A percentile compares a stretch with the other conserved stretches of the same genome.
phyloP scores from a whole-genome alignment of 2,329 filamentous ascomycete genomes.

The Fusarium tupiense region DNA sequence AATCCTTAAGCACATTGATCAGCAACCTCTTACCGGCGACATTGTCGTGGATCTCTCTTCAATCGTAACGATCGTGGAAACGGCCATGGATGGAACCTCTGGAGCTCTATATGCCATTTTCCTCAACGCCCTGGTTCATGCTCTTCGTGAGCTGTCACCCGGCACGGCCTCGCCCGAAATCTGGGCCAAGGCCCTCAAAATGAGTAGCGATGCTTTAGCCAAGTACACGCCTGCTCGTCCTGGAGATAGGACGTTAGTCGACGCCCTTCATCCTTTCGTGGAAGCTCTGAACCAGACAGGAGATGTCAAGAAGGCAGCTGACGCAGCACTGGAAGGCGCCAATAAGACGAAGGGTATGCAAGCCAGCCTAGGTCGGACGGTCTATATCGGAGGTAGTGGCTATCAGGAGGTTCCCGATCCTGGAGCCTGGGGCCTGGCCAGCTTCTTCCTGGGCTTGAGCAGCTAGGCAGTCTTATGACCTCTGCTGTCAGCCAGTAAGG shows the following conservation, averaged over 20 bases:
- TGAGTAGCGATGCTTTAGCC: conserved; percentile 75
- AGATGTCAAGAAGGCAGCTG: conserved; percentile 76
- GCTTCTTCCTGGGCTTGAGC: conserved; percentile 80
- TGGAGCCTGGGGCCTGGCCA: conserved; percentile 78
- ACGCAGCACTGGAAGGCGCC: conserved; percentile 78
- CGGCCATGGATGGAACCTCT: conserved; percentile 69
- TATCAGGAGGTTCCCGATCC: conserved; percentile 64
- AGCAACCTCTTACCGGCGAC: conserved; percentile 60
- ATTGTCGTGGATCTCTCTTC: conserved; percentile 61
- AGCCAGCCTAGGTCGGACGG: conserved; percentile 76
- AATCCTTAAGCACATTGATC: conserved; percentile 60
- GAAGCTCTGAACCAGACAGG: conserved; percentile 72
- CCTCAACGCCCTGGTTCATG: conserved; percentile 82
- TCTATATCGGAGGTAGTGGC: conserved; percentile 57
- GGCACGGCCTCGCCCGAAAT: conserved; percentile 53
- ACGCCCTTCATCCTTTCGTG: conserved; percentile 90
- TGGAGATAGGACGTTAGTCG: conserved; percentile 90
- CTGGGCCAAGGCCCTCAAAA: conserved; percentile 73
- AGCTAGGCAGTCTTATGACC: conserved; percentile 46
- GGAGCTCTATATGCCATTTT: conserved; percentile 80
- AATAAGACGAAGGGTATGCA: conserved; percentile 92
- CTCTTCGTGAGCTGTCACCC: conserved; percentile 56
- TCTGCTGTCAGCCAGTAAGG: neutral
- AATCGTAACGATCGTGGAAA: conserved; percentile 66
- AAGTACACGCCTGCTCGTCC: conserved; percentile 90